phyloP scores from a whole-genome alignment of 1,284 basidiomycete genomes.

The Neolentinus lepideus region DNA sequence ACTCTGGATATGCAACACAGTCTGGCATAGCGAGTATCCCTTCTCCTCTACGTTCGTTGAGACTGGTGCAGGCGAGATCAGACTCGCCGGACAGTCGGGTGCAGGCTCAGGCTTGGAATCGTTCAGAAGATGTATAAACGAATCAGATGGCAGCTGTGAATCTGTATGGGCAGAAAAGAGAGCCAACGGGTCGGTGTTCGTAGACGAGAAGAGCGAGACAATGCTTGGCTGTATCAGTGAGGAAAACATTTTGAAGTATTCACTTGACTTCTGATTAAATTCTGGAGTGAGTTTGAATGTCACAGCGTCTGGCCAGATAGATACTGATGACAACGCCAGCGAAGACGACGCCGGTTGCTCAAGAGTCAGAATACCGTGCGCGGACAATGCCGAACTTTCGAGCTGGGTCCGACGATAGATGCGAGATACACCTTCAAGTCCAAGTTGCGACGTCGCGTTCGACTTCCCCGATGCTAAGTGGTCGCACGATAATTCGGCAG shows the following conservation, averaged over 20 bases:
- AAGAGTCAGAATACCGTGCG: too few relatives aligned
- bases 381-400: too few relatives aligned
- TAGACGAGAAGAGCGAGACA: constrained; percentile 76
- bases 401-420: too few relatives aligned
- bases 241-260: constrained; percentile 46
- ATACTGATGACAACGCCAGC: too few relatives aligned
- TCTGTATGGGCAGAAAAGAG: constrained; percentile 55
- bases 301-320: too few relatives aligned
- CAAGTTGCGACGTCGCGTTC: too few relatives aligned
- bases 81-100: constrained; percentile 35
- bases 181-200: constrained; percentile 53
- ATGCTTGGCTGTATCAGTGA: constrained; percentile 53
- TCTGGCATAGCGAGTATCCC: constrained; percentile 43
- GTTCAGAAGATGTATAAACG: constrained; percentile 57
- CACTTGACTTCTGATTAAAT: too few relatives aligned
- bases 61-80: constrained; percentile 33
- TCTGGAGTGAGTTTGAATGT: too few relatives aligned
- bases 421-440: too few relatives aligned
- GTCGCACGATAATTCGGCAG: too few relatives aligned
- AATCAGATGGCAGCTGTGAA: constrained; percentile 46
- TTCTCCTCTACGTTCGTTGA: constrained; percentile 18
- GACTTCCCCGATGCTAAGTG: too few relatives aligned
- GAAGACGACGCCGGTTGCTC: too few relatives aligned
- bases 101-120: constrained; percentile 50
- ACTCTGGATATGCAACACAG: constrained; percentile 80